Evolutionary conservation across 2,329 filamentous ascomycete species (phyloP).

Genomic region (Pseudofabraea citricarpa): DNA sequence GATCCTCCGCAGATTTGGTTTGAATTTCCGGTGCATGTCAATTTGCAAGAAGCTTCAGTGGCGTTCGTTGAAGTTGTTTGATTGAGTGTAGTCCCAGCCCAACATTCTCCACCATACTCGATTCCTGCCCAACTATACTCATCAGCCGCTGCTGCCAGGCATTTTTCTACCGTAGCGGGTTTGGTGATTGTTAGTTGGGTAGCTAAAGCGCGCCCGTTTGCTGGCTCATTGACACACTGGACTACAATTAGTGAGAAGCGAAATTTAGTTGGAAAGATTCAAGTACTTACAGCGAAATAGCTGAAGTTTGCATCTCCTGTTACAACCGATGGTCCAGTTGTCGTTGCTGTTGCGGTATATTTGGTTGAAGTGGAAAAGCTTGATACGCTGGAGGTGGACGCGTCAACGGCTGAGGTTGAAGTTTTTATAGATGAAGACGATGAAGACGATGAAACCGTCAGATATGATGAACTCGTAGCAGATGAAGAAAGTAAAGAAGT

Average conservation of each 20-base stretch:
- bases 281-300: not conserved
- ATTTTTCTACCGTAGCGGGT: constrained; percentile 1
- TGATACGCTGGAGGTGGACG: not conserved
- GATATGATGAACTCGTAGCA: not conserved
- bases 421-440: not conserved
- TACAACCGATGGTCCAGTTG: not conserved
- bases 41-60: not conserved
- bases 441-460: not conserved
- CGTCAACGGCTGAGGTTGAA: not conserved
- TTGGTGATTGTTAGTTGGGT: not conserved
- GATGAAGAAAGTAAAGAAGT: not conserved
- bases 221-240: constrained; percentile 2
- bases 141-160: not conserved
- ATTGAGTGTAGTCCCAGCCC: not conserved
- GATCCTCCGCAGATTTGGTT: constrained; percentile 1
- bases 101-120: constrained; percentile 4
- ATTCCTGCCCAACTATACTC: not conserved
- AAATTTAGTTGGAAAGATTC: not conserved
- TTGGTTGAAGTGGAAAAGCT: not conserved
- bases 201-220: not conserved
- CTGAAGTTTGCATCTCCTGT: constrained; percentile 4
- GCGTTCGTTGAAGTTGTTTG: not conserved
- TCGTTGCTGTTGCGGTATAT: not conserved
- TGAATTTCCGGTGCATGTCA: not conserved
- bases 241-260: not conserved